Evolutionary conservation across 73 alveolate species (phyloP).

Genomic region (Paramecium tetraurelia): DNA sequence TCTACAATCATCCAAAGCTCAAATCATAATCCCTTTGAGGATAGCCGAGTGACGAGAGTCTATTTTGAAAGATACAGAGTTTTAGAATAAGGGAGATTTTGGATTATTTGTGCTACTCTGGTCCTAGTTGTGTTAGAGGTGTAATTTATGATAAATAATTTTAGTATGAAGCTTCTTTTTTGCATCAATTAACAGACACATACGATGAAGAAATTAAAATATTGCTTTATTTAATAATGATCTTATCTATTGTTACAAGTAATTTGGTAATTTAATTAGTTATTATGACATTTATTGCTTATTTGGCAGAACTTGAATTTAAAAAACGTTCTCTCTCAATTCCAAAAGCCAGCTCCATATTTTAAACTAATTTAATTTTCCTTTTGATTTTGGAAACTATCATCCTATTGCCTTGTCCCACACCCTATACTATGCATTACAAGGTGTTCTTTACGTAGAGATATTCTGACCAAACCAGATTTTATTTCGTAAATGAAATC

Average conservation of each 20-base stretch:
- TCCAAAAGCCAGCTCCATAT: not conserved
- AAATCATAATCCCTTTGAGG: not conserved
- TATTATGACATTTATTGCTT: not conserved
- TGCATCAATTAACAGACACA: not conserved
- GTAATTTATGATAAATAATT: not conserved
- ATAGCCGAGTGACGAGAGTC: not conserved
- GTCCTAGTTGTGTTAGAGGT: constrained; percentile 3
- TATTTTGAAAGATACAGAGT: not conserved
- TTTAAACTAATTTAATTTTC: not conserved
- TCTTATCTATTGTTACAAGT: not conserved
- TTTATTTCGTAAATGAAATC: not conserved
- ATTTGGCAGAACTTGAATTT: not conserved
- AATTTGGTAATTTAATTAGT: not conserved
- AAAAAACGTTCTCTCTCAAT: not conserved
- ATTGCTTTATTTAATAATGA: constrained; percentile 1
- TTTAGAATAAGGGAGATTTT: not conserved
- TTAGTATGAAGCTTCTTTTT: constrained; percentile 19
- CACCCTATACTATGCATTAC: not conserved
- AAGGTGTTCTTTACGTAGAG: not conserved
- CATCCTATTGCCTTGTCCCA: not conserved
- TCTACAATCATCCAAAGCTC: not conserved
- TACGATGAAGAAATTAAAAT: not conserved
- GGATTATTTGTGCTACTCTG: not conserved
- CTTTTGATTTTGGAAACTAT: not conserved
- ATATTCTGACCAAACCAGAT: not conserved